Conservation (phyloP, 768 basidiomycete genomes). For the Guyanaporus albipodus region DNA sequence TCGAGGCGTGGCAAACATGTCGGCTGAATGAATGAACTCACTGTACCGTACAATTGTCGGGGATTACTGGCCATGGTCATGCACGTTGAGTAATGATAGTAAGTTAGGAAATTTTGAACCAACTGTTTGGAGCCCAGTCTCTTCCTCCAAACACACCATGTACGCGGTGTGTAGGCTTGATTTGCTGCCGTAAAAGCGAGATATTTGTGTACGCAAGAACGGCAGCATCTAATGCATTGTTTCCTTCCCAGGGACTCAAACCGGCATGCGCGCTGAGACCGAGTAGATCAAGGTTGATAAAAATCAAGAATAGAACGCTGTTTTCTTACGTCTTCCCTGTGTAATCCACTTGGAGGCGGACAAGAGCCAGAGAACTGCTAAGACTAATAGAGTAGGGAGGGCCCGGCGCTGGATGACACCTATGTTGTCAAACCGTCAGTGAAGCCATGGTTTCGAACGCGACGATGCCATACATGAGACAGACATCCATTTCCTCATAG, state of each 20-base stretch:
- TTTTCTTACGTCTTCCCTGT: slow-evolving; percentile 62
- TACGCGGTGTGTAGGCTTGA: slow-evolving; percentile 70
- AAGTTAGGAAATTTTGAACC: slow-evolving; percentile 13
- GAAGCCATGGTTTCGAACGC: not conserved
- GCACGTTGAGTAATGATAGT: not conserved
- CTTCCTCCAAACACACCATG: slow-evolving; percentile 77
- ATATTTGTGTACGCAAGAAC: slow-evolving; percentile 80
- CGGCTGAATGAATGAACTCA: slow-evolving; percentile 31
- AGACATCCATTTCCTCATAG: slow-evolving; percentile 73
- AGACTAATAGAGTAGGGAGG: slow-evolving; percentile 66
- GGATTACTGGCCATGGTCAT: slow-evolving; percentile 56
- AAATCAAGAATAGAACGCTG: not conserved
- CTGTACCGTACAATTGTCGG: slow-evolving; percentile 74
- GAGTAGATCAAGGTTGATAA: not conserved
- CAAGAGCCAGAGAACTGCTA: slow-evolving; percentile 59
- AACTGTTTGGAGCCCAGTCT: slow-evolving; percentile 74
- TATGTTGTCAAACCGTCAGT: slow-evolving; percentile 21
- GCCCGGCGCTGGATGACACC: slow-evolving; percentile 83
- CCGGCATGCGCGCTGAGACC: slow-evolving; percentile 68
- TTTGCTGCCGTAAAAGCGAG: slow-evolving; percentile 76
- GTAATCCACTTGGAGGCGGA: slow-evolving; percentile 60
- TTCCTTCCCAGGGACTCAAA: slow-evolving; percentile 80
- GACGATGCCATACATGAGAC: slow-evolving; percentile 55
- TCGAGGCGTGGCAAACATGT: too few species aligned
- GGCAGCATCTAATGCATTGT: slow-evolving; percentile 83